These are phyloP conservation scores for Colletotrichum filicis DNA, from an alignment of 2,329 filamentous ascomycete species.

Conservation along the genomic window DNA sequence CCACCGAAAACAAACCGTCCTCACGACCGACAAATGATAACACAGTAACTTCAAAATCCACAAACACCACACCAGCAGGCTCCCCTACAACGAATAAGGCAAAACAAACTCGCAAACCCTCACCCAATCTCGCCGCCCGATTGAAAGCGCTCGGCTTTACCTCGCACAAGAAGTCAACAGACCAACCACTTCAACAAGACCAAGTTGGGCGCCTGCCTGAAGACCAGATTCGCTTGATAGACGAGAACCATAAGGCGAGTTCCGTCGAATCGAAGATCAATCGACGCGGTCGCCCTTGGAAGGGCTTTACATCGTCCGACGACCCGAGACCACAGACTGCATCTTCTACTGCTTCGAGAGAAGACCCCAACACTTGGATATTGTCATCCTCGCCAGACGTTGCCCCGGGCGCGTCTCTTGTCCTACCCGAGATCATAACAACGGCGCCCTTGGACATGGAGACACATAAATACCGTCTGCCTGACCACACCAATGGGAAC, in stretches of 20 bases:
- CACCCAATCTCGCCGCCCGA: constrained; percentile 72
- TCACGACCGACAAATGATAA: not conserved
- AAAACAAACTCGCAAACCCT: constrained; percentile 64
- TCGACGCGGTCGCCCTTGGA: constrained; percentile 78
- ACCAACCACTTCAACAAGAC: constrained; percentile 46
- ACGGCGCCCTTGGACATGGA: constrained; percentile 70
- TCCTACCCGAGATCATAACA: constrained; percentile 63
- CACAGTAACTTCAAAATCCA: constrained; percentile 1
- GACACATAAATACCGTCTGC: constrained; percentile 78
- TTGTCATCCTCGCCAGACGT: constrained; percentile 39
- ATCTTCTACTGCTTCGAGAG: constrained; percentile 4
- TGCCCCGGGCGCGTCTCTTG: constrained; percentile 38
- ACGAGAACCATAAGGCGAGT: constrained; percentile 72
- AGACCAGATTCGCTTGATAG: constrained; percentile 75
- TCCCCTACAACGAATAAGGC: constrained; percentile 42
- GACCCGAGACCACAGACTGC: constrained; percentile 44
- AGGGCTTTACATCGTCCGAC: constrained; percentile 66
- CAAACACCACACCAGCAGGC: constrained; percentile 36
- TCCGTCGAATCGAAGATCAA: constrained; percentile 64
- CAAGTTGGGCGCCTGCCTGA: constrained; percentile 76
- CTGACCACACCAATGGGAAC: constrained; percentile 76
- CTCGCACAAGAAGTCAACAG: constrained; percentile 49
- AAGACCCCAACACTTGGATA: constrained; percentile 3
- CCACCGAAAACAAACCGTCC: constrained; percentile 33
- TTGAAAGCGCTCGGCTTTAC: constrained; percentile 74